Conservation (phyloP, 768 basidiomycete genomes). For the Candolleomyces efflorescens region DNA sequence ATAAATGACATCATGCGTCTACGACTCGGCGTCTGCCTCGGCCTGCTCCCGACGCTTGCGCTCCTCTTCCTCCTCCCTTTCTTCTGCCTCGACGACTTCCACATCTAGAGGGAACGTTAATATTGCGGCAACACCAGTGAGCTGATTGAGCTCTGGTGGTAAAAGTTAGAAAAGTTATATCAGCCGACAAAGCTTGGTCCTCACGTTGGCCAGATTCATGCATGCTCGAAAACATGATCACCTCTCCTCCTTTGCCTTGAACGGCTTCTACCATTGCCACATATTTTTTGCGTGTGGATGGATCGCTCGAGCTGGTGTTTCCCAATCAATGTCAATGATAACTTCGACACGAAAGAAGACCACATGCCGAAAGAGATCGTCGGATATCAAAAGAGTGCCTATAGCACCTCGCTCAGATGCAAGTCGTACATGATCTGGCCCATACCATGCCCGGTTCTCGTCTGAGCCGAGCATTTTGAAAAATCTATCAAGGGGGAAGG, state of each 20-base stretch:
- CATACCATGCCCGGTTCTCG: conserved; percentile 98
- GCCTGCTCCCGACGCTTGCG: conserved; percentile 41
- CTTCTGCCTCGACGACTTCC: conserved; percentile 93
- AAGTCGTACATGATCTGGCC: conserved; percentile 87
- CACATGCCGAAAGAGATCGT: conserved; percentile 83
- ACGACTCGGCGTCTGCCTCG: conserved; percentile 7
- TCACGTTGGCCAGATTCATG: conserved; percentile 97
- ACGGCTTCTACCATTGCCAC: conserved; percentile 88
- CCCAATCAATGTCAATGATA: neutral
- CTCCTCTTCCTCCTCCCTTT: conserved; percentile 76
- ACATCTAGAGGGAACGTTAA: conserved; percentile 94
- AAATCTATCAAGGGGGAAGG: conserved; percentile 54
- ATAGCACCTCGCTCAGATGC: conserved; percentile 93
- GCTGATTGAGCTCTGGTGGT: conserved; percentile 81
- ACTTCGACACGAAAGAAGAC: neutral
- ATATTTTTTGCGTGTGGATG: conserved; percentile 72
- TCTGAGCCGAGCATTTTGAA: conserved; percentile 96
- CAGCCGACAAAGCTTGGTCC: conserved; percentile 22
- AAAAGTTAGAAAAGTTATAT: neutral
- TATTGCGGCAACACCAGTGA: conserved; percentile 94
- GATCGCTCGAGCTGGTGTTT: conserved; percentile 68
- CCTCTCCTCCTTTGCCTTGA: conserved; percentile 84
- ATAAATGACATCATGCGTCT: conserved; percentile 8
- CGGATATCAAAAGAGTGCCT: conserved; percentile 91
- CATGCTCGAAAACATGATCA: conserved; percentile 98